Evolutionary conservation across 2,329 filamentous ascomycete genomes (phyloP), one percentile per base, ranked within the genome.

Genomic region (Colletotrichum sp.): DNA sequence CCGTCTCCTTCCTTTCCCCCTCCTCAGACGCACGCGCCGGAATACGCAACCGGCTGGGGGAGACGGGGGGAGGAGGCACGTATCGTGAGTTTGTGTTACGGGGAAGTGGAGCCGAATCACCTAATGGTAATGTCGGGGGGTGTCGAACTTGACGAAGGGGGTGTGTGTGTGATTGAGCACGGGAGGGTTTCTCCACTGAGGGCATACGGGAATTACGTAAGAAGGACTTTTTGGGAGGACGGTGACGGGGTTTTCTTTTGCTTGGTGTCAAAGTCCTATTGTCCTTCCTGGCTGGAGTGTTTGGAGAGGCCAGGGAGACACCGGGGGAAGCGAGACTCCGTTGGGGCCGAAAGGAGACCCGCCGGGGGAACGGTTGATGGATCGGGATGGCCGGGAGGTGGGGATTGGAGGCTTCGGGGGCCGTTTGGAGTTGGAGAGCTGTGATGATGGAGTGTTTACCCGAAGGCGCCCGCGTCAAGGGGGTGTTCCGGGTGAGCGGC

Each of bases 161-260:
- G 43, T 21, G 48, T 32, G 60, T n/a, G 61, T 13, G 61, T 52
- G 63, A 59, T 34, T 13, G 61, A 65, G 26, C 21, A 43, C 24
- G 24, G 36, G 59, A 26, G 32, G 63, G 30, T 24, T 48, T 52
- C 43, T 52, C 69, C 73, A 72, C 63, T n/a, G 55, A 61, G 39
- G 39, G 32, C 30, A 39, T 66, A 52, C 34, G 68, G 60, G 61
- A 67, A 67, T 75, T 75, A 75, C 73, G 73, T 75, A 72, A 75
- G 63, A 64, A 30, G 69, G 63, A 72, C 73, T 72, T 59, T 32
- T 43, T 52, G 26, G 39, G 16, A 21, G 5, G 15, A 21, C 18
- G 32, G 18, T n/a, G 61, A 55, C 16, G 21, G 61, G 21, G 55
- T 9, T 52, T 52, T 52, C n/a, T 52, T n/a, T 48, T 21, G 16